Conservation (phyloP, 345 rosid genomes). For the Corchorus olitorius region DNA sequence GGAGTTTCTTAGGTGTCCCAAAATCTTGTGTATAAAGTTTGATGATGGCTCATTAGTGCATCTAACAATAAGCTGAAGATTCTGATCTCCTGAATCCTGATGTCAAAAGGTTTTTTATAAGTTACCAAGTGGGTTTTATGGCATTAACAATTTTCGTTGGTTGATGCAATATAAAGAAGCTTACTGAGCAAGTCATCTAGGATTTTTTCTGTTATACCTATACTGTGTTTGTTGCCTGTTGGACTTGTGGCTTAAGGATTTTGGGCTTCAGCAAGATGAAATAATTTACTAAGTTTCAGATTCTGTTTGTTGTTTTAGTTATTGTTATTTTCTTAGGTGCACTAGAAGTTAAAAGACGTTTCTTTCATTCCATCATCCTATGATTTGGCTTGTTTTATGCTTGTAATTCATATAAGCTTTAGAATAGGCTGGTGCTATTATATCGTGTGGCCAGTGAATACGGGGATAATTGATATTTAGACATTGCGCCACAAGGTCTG, state of each 20-base stretch:
- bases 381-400: not conserved
- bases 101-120: not conserved
- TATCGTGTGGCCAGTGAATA: not conserved
- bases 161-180: not conserved
- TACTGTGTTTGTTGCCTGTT: not conserved
- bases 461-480: not conserved
- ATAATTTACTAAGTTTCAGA: not conserved
- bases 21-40: not conserved
- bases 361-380: not conserved
- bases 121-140: not conserved
- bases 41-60: not conserved
- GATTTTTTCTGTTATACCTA: not conserved
- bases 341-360: not conserved
- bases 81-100: not conserved
- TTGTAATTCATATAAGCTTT: no score
- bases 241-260: not conserved
- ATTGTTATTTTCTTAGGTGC: not conserved
- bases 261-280: not conserved
- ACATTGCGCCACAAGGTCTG: not conserved
- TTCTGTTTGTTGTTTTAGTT: not conserved
- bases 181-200: not conserved
- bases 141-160: not conserved
- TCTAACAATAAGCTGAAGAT: not conserved
- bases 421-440: not conserved
- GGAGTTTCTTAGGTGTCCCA: not conserved